Evolutionary conservation across 495 filamentous ascomycete species (phyloP).

Genomic region (Aspergillus sparsus): DNA sequence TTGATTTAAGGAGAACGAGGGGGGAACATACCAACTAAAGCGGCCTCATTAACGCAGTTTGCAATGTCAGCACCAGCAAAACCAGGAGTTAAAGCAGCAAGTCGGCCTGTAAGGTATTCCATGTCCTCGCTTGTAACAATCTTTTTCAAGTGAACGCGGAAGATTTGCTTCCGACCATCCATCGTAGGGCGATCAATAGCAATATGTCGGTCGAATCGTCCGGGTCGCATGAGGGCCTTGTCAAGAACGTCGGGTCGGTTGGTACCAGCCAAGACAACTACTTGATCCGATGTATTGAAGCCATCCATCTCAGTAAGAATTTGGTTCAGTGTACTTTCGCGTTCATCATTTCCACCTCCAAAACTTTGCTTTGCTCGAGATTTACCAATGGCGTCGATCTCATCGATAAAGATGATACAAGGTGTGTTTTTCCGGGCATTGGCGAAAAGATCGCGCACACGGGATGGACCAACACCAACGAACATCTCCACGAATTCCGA

Average conservation of each 20-base stretch:
- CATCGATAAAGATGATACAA: constrained; percentile 99
- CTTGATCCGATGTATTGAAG: constrained; percentile 96
- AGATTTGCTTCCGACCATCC: constrained; percentile 95
- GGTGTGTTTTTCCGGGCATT: constrained; percentile 94
- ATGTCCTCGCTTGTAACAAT: constrained; percentile 88
- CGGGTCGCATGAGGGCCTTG: constrained; percentile 92
- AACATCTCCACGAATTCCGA: constrained; percentile 99
- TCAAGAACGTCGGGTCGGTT: constrained; percentile 94
- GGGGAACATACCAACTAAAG: constrained; percentile 79
- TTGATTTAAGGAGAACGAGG: neutral
- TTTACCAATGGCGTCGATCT: constrained; percentile 97
- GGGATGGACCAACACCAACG: constrained; percentile 93
- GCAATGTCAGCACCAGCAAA: constrained; percentile 98
- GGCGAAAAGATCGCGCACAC: constrained; percentile 92
- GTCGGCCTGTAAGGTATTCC: constrained; percentile 80
- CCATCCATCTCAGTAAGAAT: constrained; percentile 99
- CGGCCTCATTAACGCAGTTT: constrained; percentile 97
- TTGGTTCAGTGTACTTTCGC: constrained; percentile 95
- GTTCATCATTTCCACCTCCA: constrained; percentile 92
- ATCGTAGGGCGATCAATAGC: constrained; percentile 91
- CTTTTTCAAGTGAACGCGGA: constrained; percentile 87
- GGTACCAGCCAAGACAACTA: constrained; percentile 97
- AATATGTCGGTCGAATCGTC: constrained; percentile 96
- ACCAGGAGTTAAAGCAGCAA: constrained; percentile 89
- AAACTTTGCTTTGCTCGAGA: constrained; percentile 74